These are phyloP conservation scores for Trichophyton benhamiae DNA, from an alignment of 2,329 filamentous ascomycete species.

Conservation along the genomic window DNA sequence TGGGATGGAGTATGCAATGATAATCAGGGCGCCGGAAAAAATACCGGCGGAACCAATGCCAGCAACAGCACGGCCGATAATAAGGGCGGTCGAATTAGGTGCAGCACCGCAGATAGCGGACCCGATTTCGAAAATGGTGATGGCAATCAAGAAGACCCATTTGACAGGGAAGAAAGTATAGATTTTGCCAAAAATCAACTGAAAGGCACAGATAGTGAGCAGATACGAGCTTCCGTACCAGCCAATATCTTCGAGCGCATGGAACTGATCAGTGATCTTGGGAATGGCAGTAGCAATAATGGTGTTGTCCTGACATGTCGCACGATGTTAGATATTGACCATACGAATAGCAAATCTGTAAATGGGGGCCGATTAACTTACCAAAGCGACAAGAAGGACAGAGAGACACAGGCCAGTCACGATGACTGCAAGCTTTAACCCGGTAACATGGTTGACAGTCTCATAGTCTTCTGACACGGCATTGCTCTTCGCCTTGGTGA, in stretches of 20 bases:
- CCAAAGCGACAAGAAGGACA: constrained; percentile 13
- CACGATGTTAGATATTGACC: background rate
- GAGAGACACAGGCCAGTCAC: constrained; percentile 11
- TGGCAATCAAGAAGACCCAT: constrained; percentile 29
- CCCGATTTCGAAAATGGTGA: constrained; percentile 33
- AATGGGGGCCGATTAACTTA: background rate
- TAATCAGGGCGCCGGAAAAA: constrained; percentile 27
- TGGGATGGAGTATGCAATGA: constrained; percentile 13
- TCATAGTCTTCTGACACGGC: constrained; percentile 4
- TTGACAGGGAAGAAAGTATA: constrained; percentile 35
- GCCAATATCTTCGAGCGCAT: constrained; percentile 35
- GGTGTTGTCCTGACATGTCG: constrained; percentile 26
- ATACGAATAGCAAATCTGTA: background rate
- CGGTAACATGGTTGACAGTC: constrained; percentile 7
- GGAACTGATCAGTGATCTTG: constrained; percentile 37
- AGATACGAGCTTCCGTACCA: constrained; percentile 39
- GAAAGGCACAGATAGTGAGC: constrained; percentile 32
- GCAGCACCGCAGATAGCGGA: constrained; percentile 30
- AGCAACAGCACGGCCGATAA: constrained; percentile 32
- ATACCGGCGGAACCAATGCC: constrained; percentile 30
- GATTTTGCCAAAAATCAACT: constrained; percentile 33
- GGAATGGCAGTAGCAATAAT: constrained; percentile 39
- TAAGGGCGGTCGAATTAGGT: constrained; percentile 27
- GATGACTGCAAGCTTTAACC: constrained; percentile 11
- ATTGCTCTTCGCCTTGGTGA: background rate